These are phyloP conservation scores for Epicoccum sorghinum DNA, from an alignment of 2,329 filamentous ascomycete genomes.

Conservation along the genomic window DNA sequence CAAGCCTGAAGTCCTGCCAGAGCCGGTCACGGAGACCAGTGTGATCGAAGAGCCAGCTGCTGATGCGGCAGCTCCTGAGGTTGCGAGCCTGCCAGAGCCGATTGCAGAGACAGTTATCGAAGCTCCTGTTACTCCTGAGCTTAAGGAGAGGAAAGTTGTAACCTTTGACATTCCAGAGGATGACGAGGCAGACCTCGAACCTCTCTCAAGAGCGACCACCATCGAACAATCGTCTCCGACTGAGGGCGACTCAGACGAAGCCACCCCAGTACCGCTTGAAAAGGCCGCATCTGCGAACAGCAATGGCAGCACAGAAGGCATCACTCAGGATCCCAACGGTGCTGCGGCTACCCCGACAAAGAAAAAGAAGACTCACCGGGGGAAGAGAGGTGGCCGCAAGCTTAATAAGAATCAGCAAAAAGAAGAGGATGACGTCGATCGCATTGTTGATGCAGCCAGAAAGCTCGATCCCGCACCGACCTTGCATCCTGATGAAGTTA, in stretches of 20 bases:
- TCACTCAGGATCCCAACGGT: slow-evolving; percentile 28
- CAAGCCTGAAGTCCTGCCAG: background rate
- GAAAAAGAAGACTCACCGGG: slow-evolving; percentile 59
- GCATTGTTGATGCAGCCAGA: slow-evolving; percentile 50
- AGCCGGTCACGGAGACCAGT: slow-evolving; percentile 1
- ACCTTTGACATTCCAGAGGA: slow-evolving; percentile 41
- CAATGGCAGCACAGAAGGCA: slow-evolving; percentile 19
- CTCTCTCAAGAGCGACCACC: slow-evolving; percentile 44
- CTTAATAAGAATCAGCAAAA: slow-evolving; percentile 51
- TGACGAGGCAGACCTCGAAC: slow-evolving; percentile 41
- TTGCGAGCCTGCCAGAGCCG: slow-evolving; percentile 7
- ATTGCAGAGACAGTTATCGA: slow-evolving; percentile 14
- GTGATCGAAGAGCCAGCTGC: slow-evolving; percentile 7
- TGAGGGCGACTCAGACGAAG: slow-evolving; percentile 24
- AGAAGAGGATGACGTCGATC: slow-evolving; percentile 46
- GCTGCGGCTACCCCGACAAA: slow-evolving; percentile 42
- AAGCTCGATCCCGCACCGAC: slow-evolving; percentile 41
- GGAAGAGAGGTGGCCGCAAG: slow-evolving; percentile 55
- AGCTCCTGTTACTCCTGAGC: slow-evolving; percentile 19
- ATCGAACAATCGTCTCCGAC: slow-evolving; percentile 32
- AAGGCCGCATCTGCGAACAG: slow-evolving; percentile 10
- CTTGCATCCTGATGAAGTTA: slow-evolving; percentile 49
- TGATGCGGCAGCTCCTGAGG: slow-evolving; percentile 7
- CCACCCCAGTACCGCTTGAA: slow-evolving; percentile 15
- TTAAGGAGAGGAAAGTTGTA: slow-evolving; percentile 43